phyloP scores from a whole-genome alignment of 306 rosid species.

The Clitoria ternatea region DNA sequence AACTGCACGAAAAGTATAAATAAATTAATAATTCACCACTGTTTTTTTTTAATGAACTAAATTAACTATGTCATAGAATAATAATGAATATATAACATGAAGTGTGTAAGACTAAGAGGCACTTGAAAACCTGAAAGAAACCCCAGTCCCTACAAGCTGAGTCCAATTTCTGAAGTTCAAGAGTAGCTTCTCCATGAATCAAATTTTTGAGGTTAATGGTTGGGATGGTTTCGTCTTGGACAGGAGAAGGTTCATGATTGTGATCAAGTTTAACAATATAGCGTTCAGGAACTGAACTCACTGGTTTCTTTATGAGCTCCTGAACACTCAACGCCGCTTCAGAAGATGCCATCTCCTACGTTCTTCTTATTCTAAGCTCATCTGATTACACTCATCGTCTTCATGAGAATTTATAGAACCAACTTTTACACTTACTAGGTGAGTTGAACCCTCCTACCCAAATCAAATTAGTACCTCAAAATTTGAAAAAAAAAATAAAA shows the following conservation, averaged over 20 bases:
- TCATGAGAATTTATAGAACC: not conserved
- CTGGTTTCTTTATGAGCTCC: slow-evolving; percentile 23
- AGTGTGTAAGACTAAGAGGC: not conserved
- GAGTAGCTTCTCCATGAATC: slow-evolving; percentile 5
- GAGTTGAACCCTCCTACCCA: too few relatives aligned
- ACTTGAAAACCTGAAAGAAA: slow-evolving; percentile 42
- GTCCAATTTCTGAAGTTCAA: slow-evolving; percentile 46
- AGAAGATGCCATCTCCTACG: not conserved
- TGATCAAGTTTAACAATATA: slow-evolving; percentile 28
- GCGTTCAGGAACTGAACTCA: slow-evolving; percentile 25
- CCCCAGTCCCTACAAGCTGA: slow-evolving; percentile 63
- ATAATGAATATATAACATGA: not conserved
- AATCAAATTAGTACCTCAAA: too few relatives aligned
- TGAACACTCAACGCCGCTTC: slow-evolving; percentile 1
- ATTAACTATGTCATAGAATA: not conserved
- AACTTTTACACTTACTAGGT: too few relatives aligned
- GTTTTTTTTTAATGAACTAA: too few relatives aligned
- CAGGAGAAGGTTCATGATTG: slow-evolving; percentile 14
- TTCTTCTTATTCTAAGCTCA: not conserved
- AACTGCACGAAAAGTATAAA: slow-evolving; percentile 28
- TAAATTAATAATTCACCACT: not conserved
- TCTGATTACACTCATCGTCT: not conserved
- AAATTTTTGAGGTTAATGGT: slow-evolving; percentile 37
- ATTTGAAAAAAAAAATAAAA: too few relatives aligned
- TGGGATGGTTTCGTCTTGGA: slow-evolving; percentile 40